phyloP scores from a whole-genome alignment of 179 eudicot genomes.

The Spergularia azorica region DNA sequence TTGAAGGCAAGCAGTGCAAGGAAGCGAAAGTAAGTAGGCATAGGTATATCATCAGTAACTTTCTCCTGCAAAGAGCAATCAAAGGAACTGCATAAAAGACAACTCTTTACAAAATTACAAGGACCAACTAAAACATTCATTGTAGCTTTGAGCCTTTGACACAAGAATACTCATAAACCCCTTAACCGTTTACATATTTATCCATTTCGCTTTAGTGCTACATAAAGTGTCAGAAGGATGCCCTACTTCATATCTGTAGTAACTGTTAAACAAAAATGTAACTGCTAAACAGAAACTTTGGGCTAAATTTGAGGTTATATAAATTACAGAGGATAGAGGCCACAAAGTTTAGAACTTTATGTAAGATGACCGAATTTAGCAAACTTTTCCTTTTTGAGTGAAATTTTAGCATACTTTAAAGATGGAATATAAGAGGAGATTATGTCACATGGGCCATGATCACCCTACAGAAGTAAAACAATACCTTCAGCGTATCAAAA shows the following conservation, averaged over 20 bases:
- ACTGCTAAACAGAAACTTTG: neutral
- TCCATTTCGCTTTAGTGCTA: neutral
- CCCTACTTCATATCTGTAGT: neutral
- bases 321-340: neutral
- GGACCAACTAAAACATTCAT: neutral
- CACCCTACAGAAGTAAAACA: conserved; percentile 4
- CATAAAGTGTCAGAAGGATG: neutral
- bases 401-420: neutral
- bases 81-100: conserved; percentile 22
- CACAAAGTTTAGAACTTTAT: neutral
- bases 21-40: conserved; percentile 97
- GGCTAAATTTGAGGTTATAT: neutral
- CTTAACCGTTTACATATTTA: neutral
- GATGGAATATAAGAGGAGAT: neutral
- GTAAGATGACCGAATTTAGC: neutral
- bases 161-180: neutral
- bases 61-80: conserved; percentile 56
- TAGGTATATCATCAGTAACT: conserved; percentile 69
- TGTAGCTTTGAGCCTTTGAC: neutral
- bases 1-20: conserved; percentile 95
- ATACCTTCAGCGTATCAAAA: conserved; percentile 83
- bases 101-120: neutral
- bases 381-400: neutral
- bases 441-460: neutral
- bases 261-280: neutral